Evolutionary conservation across 2,329 filamentous ascomycete species (phyloP).

Genomic region (Alternaria consortialis): DNA sequence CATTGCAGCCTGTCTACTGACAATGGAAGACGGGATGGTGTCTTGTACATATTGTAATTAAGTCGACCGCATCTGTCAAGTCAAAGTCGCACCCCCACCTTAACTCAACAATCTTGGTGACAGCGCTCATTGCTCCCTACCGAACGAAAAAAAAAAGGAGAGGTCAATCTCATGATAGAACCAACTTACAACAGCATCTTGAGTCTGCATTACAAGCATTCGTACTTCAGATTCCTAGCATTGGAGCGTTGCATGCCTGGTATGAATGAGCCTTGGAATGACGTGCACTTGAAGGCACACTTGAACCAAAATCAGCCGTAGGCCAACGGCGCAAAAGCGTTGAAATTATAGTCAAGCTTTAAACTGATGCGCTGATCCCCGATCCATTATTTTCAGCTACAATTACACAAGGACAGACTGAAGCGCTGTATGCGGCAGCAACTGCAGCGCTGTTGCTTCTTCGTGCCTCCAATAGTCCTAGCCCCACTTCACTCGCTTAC

Average conservation of each 20-base stretch:
- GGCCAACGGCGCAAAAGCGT: background rate
- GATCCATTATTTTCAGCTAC: background rate
- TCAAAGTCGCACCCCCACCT: constrained; percentile 13
- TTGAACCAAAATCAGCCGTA: background rate
- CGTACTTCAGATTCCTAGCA: background rate
- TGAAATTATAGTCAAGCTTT: background rate
- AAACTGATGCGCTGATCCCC: background rate
- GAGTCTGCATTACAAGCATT: background rate
- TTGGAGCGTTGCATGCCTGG: background rate
- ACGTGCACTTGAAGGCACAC: constrained; percentile 21
- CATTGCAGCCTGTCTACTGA: constrained; percentile 20
- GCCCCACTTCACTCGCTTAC: constrained; percentile 23
- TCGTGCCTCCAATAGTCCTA: constrained; percentile 21
- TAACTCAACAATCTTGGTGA: background rate
- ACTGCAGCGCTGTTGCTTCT: constrained; percentile 26
- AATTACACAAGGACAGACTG: constrained; percentile 8
- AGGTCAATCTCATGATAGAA: background rate
- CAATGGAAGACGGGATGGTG: constrained; percentile 18
- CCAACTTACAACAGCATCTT: background rate
- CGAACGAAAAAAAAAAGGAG: background rate
- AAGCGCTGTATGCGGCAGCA: constrained; percentile 14
- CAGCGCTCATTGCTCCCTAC: background rate
- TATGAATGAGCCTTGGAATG: constrained; percentile 25
- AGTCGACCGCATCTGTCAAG: constrained; percentile 21
- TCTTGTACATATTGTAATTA: constrained; percentile 37